Conservation (phyloP, 2,329 filamentous ascomycete species). For the Fusarium decemcellulare region DNA sequence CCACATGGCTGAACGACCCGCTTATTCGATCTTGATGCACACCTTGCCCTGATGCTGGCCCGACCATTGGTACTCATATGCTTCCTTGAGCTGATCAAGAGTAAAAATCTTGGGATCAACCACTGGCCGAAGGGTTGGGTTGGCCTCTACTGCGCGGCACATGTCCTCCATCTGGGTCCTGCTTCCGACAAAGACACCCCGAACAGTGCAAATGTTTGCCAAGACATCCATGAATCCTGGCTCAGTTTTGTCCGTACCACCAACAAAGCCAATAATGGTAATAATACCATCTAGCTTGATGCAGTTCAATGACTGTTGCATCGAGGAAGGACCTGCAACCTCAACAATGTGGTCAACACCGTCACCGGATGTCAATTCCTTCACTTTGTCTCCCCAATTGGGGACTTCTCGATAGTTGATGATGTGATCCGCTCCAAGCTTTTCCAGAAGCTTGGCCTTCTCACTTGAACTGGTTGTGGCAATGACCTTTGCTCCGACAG, state of each 20-base stretch:
- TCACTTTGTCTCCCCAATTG: constrained; percentile 57
- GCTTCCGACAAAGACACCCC: constrained; percentile 61
- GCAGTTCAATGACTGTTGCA: constrained; percentile 57
- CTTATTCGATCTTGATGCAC: constrained; percentile 42
- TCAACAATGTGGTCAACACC: constrained; percentile 62
- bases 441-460: constrained; percentile 54
- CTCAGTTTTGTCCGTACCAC: neutral
- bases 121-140: constrained; percentile 55
- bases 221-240: constrained; percentile 9
- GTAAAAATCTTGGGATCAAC: constrained; percentile 59
- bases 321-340: constrained; percentile 55
- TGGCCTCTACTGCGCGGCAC: constrained; percentile 61
- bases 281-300: constrained; percentile 59
- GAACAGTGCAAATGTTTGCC: constrained; percentile 52
- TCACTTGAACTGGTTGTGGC: constrained; percentile 56
- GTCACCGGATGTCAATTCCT: constrained; percentile 51
- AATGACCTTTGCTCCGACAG: constrained; percentile 57
- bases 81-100: constrained; percentile 59
- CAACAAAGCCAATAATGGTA: constrained; percentile 50
- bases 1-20: too few species aligned
- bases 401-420: constrained; percentile 59
- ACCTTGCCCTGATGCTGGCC: constrained; percentile 55
- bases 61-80: constrained; percentile 54
- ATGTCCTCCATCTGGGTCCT: constrained; percentile 64
- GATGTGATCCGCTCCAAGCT: constrained; percentile 58